Evolutionary conservation across 1,284 basidiomycete species (phyloP).

Genomic region (Schizophyllum amplum): DNA sequence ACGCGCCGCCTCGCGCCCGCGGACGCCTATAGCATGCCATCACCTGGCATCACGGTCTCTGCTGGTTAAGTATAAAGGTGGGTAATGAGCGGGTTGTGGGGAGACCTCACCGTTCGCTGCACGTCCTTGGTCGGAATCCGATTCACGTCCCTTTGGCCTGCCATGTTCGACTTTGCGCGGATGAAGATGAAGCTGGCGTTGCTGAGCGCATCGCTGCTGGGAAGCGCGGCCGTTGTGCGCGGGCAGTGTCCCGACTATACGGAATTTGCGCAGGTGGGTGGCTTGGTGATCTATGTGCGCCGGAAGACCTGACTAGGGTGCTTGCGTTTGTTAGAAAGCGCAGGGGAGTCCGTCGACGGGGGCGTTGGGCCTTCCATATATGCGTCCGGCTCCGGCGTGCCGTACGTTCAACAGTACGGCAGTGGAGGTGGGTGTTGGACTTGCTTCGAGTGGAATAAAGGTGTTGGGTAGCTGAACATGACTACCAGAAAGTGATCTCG

Average conservation of each 20-base stretch:
- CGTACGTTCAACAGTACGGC: conserved; percentile 48
- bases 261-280: conserved; percentile 8
- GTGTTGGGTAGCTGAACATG: background rate
- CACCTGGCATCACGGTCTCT: background rate
- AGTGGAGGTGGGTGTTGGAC: conserved; percentile 33
- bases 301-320: background rate
- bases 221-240: background rate
- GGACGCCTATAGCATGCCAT: background rate
- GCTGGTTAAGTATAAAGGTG: background rate
- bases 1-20: background rate
- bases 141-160: background rate
- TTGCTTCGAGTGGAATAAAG: background rate
- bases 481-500: conserved; percentile 34
- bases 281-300: background rate
- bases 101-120: background rate
- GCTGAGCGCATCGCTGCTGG: background rate
- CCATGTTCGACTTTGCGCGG: background rate
- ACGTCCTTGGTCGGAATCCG: background rate
- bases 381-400: conserved; percentile 45
- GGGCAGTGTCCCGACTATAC: conserved; percentile 10
- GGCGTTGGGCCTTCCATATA: conserved; percentile 40
- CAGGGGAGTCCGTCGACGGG: conserved; percentile 21
- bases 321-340: conserved; percentile 3
- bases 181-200: background rate
- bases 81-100: background rate